Evolutionary conservation across 2,329 filamentous ascomycete genomes (phyloP), one percentile per base, ranked within the genome.

Genomic region (Pseudocercospora pini-densiflorae): DNA sequence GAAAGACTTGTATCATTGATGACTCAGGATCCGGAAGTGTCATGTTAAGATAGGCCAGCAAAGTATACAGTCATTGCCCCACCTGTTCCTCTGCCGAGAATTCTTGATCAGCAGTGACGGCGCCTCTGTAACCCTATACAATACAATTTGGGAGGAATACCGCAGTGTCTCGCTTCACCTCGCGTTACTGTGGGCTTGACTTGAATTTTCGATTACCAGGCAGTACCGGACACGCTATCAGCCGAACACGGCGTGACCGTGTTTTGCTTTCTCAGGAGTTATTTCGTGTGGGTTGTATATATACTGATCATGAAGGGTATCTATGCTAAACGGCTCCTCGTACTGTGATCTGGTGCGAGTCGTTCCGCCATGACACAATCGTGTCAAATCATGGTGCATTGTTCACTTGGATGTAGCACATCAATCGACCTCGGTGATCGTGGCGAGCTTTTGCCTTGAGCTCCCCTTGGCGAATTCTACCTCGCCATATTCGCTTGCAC

Each of bases 401-500:
- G 33, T 12, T 16, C 12, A 12, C 33, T 5, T 36, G 12, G 12
- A 10, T 36, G 12, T 36, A 14, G 12, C 33, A 5, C 33, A 36
- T 36, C 33, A 36, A 36, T 24, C 47, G 9, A 12, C 12, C 12
- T 51, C 47, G 24, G 40, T n/a, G 16, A 8, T 7, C 7, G 40
- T 19, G 40, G 40, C 40, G n/a, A 43, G 16, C 40, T 3, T n/a
- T 19, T 8, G n/a, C 40, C 16, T 9, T 3, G 24, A 10, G 24
- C 16, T 10, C 27, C 16, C 27, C 51, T 31, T 31, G 31, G 14
- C 19, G 23, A 45, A 62, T 60, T 49, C 68, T 70, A 71, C 21
- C 67, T 67, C 58, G 75, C 75, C 70, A 77, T 72, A 43, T 68
- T 71, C 19, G 76, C 71, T 64, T 76, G 75, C 64, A 77, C 68